Evolutionary conservation across 2,329 filamentous ascomycete genomes (phyloP), one percentile per base, ranked within the genome.

Genomic region (Xylariales sp.): DNA sequence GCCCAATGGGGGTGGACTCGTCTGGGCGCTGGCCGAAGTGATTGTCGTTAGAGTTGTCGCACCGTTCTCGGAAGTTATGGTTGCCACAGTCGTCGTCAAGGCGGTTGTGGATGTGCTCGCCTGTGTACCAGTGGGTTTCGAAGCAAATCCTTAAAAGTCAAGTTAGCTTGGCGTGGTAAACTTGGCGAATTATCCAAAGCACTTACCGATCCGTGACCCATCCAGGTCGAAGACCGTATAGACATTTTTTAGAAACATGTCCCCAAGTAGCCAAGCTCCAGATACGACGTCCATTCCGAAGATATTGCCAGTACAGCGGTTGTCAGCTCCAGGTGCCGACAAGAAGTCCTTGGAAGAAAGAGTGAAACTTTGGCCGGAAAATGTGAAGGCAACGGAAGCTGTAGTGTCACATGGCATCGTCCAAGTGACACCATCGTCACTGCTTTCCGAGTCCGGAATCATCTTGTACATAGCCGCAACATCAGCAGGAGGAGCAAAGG

Each of bases 231-330:
- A 95, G 18, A 93, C 82, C 2, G 80, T 72, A 58, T 95, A 95
- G 12, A 95, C 88, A 52, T 94, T 95, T 68, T 94, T 95, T 46
- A 95, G 65, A 53, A 95, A 95, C 1, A 84, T 78, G 50, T 89
- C 88, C 2, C 89, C 89, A 1, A 95, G 63, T n/a, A 95, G 70
- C 88, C 88, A 95, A 20, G 80, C 53, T 52, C 68, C 71, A 1
- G 71, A 64, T 34, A 88, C 81, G 11, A 86, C 78, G 56, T 84
- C 76, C 19, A 80, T 73, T 2, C 84, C 86, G 40, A 88, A 82
- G 25, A 95, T 77, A 52, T 86, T 89, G 59, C 86, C 90, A 14
- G 78, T 73, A 56, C 80, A 84, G 20, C 60, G 60, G 20, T 69
- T 71, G n/a, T 64, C 55, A 37, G 52, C 53, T 40, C 68, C 55